phyloP scores from a whole-genome alignment of 2,329 filamentous ascomycete species.

The Monilinia fructigena region DNA sequence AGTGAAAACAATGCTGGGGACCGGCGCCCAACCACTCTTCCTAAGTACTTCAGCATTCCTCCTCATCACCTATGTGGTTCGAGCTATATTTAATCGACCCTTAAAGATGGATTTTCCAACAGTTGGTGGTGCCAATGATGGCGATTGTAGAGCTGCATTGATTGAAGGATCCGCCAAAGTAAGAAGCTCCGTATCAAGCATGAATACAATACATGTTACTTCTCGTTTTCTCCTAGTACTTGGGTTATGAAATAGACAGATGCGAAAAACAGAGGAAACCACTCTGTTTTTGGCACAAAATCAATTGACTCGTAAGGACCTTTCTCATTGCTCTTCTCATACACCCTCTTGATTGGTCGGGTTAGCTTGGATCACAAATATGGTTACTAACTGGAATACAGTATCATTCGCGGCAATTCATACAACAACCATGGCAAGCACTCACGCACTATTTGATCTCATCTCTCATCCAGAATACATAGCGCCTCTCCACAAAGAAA shows the following conservation, averaged over 20 bases:
- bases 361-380: background rate
- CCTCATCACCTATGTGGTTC: no score
- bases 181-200: no score
- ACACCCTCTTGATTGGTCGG: background rate
- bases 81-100: no score
- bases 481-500: conserved; percentile 33
- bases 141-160: no score
- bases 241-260: conserved; percentile 17
- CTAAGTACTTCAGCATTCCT: no score
- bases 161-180: no score
- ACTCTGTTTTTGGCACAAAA: background rate
- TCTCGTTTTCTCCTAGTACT: background rate
- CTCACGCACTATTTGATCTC: conserved; percentile 53
- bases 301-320: background rate
- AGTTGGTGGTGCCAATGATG: no score
- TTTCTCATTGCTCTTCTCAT: background rate
- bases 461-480: conserved; percentile 49
- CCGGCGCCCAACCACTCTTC: no score
- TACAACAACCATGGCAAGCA: conserved; percentile 48
- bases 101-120: no score
- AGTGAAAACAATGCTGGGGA: no score
- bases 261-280: conserved; percentile 9
- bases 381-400: no score
- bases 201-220: no score
- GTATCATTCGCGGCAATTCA: conserved; percentile 48